A percentile compares a stretch with the other conserved stretches of the same genome.
These are phyloP conservation scores for Sugiyamaella chiloensis DNA, from an alignment of 805 yeast genomes.

Conservation along the genomic window DNA sequence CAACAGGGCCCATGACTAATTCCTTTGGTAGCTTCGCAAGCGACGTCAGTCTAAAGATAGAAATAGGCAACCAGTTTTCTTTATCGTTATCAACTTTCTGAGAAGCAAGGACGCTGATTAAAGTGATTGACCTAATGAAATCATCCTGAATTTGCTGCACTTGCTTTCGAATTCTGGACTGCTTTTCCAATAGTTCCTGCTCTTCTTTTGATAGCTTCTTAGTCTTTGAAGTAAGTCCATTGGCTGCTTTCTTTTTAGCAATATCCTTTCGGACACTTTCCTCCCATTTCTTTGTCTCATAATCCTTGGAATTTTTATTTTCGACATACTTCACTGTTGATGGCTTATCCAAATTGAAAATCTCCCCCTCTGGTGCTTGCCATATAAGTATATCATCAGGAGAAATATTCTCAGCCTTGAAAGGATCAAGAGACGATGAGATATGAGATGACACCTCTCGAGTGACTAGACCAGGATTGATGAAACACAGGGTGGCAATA, in stretches of 20 bases:
- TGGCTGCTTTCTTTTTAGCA: conserved; percentile 47
- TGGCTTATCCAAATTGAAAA: conserved; percentile 42
- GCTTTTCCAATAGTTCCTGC: conserved; percentile 63
- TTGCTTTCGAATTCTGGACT: conserved; percentile 50
- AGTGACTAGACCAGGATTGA: conserved; percentile 56
- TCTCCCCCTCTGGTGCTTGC: conserved; percentile 63
- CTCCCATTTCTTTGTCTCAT: conserved; percentile 88
- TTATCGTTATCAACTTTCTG: conserved; percentile 60
- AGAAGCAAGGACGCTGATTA: conserved; percentile 54
- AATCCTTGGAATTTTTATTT: conserved; percentile 76
- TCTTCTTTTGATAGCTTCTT: conserved; percentile 78
- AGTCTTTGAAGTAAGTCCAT: conserved; percentile 17
- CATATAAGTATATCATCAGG: conserved; percentile 58
- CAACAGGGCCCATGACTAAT: conserved; percentile 33
- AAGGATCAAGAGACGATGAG: not conserved
- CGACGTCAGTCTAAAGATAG: conserved; percentile 49
- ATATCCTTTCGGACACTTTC: conserved; percentile 73
- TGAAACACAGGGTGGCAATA: conserved; percentile 45
- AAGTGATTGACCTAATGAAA: conserved; percentile 48
- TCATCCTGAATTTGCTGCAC: conserved; percentile 40
- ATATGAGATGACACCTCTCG: conserved; percentile 44
- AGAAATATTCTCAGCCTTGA: conserved; percentile 34
- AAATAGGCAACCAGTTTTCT: conserved; percentile 66
- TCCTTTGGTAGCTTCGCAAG: conserved; percentile 40
- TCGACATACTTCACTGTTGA: conserved; percentile 42